These are phyloP conservation scores for Nelumbo lutea DNA, from an alignment of 164 flowering plant genomes.

Conservation along the genomic window DNA sequence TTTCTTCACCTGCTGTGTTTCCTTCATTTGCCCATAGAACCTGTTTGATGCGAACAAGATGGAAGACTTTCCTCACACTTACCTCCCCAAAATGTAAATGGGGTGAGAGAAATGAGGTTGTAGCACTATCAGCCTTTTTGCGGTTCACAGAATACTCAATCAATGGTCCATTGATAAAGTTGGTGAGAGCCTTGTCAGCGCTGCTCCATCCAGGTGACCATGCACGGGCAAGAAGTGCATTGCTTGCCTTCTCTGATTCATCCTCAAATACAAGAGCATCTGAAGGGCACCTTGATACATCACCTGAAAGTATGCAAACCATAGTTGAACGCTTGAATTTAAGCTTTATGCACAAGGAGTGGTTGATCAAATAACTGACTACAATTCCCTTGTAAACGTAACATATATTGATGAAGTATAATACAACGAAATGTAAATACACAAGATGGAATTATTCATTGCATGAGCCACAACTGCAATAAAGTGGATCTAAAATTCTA, in stretches of 20 bases:
- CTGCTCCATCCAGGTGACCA: conserved; percentile 99
- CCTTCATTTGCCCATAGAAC: conserved; percentile 95
- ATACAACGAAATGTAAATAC: no score
- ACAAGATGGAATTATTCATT: no score
- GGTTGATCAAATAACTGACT: background rate
- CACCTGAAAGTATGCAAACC: conserved; percentile 44
- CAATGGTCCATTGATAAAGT: conserved; percentile 82
- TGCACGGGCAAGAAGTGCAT: conserved; percentile 94
- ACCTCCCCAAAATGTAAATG: conserved; percentile 97
- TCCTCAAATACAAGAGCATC: conserved; percentile 75
- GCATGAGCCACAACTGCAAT: no score
- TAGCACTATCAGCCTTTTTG: conserved; percentile 88
- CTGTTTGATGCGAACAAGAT: conserved; percentile 87
- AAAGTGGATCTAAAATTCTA: no score
- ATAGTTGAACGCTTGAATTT: background rate
- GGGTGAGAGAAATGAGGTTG: conserved; percentile 93
- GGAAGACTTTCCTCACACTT: conserved; percentile 87
- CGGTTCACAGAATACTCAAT: conserved; percentile 83
- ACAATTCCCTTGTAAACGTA: background rate
- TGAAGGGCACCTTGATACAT: conserved; percentile 63
- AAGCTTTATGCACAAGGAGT: background rate
- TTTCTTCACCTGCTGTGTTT: conserved; percentile 82
- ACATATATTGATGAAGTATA: background rate
- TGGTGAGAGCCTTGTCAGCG: conserved; percentile 80
- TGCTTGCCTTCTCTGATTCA: conserved; percentile 91